Percentiles rank a stretch among this genome's conserved stretches.
phyloP scores from a whole-genome alignment of 768 basidiomycete species.

The Rhizopogon roseolus region DNA sequence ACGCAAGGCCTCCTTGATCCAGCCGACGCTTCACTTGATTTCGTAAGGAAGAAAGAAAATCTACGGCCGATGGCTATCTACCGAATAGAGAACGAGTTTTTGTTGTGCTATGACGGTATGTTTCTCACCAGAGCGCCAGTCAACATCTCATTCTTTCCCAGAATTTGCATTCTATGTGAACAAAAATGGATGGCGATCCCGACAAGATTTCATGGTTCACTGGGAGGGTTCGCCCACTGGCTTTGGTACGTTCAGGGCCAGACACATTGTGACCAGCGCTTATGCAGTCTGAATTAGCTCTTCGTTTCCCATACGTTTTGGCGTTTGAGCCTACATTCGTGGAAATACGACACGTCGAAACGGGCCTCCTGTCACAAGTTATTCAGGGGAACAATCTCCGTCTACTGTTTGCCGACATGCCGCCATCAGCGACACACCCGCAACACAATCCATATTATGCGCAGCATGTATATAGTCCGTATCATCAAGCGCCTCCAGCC shows the following conservation, averaged over 20 bases:
- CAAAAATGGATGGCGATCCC: constrained; percentile 88
- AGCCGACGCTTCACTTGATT: constrained; percentile 84
- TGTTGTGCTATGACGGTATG: constrained; percentile 95
- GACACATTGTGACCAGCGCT: not conserved
- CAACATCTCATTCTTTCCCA: constrained; percentile 27
- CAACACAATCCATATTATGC: constrained; percentile 30
- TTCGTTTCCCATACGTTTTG: constrained; percentile 94
- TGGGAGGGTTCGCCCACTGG: constrained; percentile 96
- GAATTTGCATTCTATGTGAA: constrained; percentile 99
- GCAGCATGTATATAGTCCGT: constrained; percentile 26
- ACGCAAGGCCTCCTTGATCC: constrained; percentile 96
- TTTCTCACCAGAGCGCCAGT: constrained; percentile 6
- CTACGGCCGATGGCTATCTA: constrained; percentile 95
- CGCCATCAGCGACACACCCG: constrained; percentile 74
- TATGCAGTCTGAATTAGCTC: constrained; percentile 45
- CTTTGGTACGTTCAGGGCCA: constrained; percentile 66
- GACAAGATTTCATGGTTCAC: constrained; percentile 89
- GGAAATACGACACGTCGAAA: constrained; percentile 94
- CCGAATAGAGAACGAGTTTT: constrained; percentile 92
- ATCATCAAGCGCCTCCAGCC: constrained; percentile 22
- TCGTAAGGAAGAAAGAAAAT: constrained; percentile 86
- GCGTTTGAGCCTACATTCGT: constrained; percentile 97
- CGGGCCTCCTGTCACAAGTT: constrained; percentile 87
- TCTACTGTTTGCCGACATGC: constrained; percentile 90
- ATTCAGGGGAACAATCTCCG: constrained; percentile 91